phyloP scores from a whole-genome alignment of 2,329 filamentous ascomycete genomes.

The Aspergillus jensenii region DNA sequence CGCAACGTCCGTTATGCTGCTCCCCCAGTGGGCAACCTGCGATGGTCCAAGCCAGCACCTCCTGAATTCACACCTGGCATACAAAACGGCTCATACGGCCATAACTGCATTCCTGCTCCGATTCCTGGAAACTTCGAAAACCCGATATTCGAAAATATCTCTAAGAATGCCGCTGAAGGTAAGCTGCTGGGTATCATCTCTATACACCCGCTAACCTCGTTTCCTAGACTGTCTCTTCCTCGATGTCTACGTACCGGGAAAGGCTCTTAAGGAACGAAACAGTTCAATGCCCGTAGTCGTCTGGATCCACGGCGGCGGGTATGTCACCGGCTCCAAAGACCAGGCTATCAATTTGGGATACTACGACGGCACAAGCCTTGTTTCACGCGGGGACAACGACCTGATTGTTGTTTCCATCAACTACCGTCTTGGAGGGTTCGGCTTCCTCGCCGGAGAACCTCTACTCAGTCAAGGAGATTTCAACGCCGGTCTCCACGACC shows the following conservation, averaged over 20 bases:
- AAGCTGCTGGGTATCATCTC: neutral
- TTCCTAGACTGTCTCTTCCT: neutral
- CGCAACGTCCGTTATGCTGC: neutral
- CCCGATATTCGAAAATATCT: neutral
- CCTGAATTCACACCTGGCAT: neutral
- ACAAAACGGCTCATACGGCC: neutral
- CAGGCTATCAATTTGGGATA: neutral
- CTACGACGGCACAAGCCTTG: neutral
- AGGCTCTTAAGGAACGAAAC: neutral
- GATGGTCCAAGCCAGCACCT: neutral
- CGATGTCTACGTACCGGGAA: neutral
- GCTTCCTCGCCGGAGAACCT: neutral
- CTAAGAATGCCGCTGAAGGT: neutral
- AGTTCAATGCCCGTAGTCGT: neutral
- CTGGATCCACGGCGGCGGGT: neutral
- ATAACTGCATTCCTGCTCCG: neutral
- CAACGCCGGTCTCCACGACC: neutral
- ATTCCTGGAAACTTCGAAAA: neutral
- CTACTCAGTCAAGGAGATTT: neutral
- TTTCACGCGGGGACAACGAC: neutral
- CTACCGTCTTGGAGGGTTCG: neutral
- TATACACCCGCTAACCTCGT: neutral
- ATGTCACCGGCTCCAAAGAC: neutral
- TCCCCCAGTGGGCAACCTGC: neutral
- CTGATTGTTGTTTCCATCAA: neutral